Conservation (phyloP, 2,329 filamentous ascomycete genomes). For the Verticillium isaacii region DNA sequence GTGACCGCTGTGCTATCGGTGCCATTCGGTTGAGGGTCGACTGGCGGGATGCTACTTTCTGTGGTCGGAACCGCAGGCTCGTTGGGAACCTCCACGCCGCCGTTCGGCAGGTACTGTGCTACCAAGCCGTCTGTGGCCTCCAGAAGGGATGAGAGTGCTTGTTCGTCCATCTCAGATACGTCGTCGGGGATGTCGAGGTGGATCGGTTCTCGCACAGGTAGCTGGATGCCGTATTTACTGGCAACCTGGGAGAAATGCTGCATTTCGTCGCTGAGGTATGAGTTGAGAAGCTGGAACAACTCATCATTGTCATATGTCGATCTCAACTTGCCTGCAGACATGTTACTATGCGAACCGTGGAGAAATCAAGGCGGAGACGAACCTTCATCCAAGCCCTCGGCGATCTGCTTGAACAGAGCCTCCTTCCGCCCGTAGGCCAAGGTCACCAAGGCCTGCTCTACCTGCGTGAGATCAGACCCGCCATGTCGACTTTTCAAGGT, state of each 20-base stretch:
- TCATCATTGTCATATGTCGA: conserved; percentile 21
- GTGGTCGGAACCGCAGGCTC: conserved; percentile 9
- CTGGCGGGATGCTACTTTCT: conserved; percentile 8
- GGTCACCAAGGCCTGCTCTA: conserved; percentile 28
- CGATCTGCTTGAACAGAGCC: conserved; percentile 22
- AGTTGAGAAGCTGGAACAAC: conserved; percentile 24
- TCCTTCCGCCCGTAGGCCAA: conserved; percentile 27
- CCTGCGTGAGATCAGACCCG: conserved; percentile 24
- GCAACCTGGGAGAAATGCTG: conserved; percentile 26
- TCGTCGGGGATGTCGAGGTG: conserved; percentile 21
- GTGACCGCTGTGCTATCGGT: conserved; percentile 6
- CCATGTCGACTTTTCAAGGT: conserved; percentile 30
- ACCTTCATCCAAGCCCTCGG: conserved; percentile 24
- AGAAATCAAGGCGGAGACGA: conserved; percentile 7
- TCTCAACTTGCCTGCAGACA: conserved; percentile 16
- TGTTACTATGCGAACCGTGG: background rate
- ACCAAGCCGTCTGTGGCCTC: conserved; percentile 36
- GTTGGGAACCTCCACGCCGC: conserved; percentile 14
- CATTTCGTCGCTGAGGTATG: conserved; percentile 26
- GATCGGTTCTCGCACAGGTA: conserved; percentile 15
- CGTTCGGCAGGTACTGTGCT: conserved; percentile 32
- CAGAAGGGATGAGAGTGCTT: conserved; percentile 31
- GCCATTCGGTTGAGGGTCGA: conserved; percentile 1
- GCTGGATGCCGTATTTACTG: conserved; percentile 27
- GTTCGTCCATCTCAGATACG: conserved; percentile 32